These are phyloP conservation scores for Zizania latifolia DNA, from an alignment of 176 grass and related monocot genomes.

Conservation along the genomic window DNA sequence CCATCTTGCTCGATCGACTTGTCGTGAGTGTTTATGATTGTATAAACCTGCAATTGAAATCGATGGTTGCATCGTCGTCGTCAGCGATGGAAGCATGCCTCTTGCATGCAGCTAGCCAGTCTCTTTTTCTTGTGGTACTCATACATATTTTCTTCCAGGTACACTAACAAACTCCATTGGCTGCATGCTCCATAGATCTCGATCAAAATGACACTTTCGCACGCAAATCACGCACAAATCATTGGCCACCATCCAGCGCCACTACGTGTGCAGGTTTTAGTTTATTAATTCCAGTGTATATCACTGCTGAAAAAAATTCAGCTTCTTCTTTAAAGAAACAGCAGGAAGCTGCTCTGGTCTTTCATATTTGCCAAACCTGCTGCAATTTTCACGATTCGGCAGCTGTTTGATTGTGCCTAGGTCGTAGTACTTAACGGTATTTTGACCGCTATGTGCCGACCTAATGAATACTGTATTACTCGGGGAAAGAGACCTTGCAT, in stretches of 20 bases:
- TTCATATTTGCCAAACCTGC: neutral
- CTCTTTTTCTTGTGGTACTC: neutral
- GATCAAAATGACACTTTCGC: neutral
- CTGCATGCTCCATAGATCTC: neutral
- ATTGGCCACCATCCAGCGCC: neutral
- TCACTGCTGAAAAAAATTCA: neutral
- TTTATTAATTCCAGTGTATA: neutral
- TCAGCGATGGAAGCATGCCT: neutral
- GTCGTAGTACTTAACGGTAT: neutral
- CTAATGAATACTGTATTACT: neutral
- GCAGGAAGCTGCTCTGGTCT: neutral
- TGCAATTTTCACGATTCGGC: neutral
- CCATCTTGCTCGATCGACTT: neutral
- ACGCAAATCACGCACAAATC: slow-evolving; percentile 15
- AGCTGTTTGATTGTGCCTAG: neutral
- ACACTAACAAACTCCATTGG: slow-evolving; percentile 1
- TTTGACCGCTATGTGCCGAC: neutral
- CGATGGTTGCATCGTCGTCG: neutral
- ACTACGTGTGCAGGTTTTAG: neutral
- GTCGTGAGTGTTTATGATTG: neutral
- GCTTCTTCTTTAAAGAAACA: neutral
- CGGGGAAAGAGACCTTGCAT: too few species aligned
- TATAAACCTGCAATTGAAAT: neutral
- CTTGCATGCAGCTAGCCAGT: neutral
- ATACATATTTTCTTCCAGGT: neutral